Evolutionary conservation across 1,284 basidiomycete genomes (phyloP), one percentile per base, ranked within the genome.

Genomic region (Microbotryum silenes-acaulis): DNA sequence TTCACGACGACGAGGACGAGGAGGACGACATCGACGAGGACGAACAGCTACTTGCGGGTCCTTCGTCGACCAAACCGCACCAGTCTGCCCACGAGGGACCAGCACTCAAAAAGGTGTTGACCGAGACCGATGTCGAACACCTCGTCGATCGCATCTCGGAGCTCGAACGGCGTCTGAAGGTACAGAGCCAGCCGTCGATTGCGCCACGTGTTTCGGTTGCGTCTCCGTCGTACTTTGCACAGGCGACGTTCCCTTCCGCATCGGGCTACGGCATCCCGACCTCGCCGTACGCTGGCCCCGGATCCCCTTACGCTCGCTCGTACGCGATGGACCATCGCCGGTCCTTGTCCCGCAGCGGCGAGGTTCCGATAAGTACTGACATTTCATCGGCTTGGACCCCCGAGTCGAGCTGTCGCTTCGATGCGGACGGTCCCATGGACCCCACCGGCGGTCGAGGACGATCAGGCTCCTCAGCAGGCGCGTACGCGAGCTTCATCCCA

Each of bases 341-440:
- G 18, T 42, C 33, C 47, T 50, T 50, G 56, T 51, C 44, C 25
- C 46, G 33, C 45, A 37, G 29, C 44, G n/a, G n/a, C 51, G 44
- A 46, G 9, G 48, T 51, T 9, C 33, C 48, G 21, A 51, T 20
- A 6, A n/a, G 16, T 33, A 51, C 42, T 9, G 56, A 57, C 25
- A 45, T 57, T 37, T 27, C 56, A 10, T 25, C 48, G 10, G 49
- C 56, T 20, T 51, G 56, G 48, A 57, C 56, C 18, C 56, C 56
- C 33, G 56, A 57, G 49, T 51, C 48, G 25, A 57, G 49, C 49
- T 25, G 50, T 27, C 56, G 56, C 31, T 44, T 42, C 37, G 51
- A 42, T 42, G 37, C 37, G 47, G 18, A 23, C 25, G 23, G 50
- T 29, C 31, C n/a, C 54, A 23, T 14, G n/a, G 21, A 20, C 56